Conservation (phyloP, 1,284 basidiomycete species). For the Boletus semigastroideus region DNA sequence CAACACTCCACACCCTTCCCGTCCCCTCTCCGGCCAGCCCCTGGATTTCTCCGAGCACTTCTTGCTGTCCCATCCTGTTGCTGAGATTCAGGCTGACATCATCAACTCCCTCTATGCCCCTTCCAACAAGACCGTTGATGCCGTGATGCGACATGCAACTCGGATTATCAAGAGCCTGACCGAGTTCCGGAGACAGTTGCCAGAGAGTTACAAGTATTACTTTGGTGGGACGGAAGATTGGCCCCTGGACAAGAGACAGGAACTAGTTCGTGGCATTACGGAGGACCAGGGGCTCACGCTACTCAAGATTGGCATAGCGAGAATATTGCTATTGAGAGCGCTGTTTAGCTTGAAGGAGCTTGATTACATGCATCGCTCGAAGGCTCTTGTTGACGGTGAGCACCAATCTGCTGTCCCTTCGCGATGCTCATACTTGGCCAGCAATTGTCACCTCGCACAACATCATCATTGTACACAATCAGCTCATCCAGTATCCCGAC, state of each 20-base stretch:
- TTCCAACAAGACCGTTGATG: conserved; percentile 60
- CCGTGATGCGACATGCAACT: conserved; percentile 70
- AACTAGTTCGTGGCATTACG: conserved; percentile 69
- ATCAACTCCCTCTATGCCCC: conserved; percentile 80
- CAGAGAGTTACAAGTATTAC: conserved; percentile 67
- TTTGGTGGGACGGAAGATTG: conserved; percentile 74
- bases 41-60: conserved; percentile 67
- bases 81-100: conserved; percentile 81
- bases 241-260: conserved; percentile 58
- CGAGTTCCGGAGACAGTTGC: conserved; percentile 62
- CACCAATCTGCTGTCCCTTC: neutral
- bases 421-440: conserved; percentile 30
- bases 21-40: conserved; percentile 41
- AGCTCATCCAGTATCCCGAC: conserved; percentile 77
- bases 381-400: conserved; percentile 73
- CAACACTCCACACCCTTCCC: conserved; percentile 69
- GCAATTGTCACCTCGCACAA: conserved; percentile 83
- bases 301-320: conserved; percentile 76
- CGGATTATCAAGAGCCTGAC: conserved; percentile 74
- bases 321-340: conserved; percentile 71
- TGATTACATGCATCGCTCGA: conserved; percentile 57
- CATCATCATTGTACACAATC: conserved; percentile 76
- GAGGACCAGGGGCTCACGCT: conserved; percentile 78
- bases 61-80: conserved; percentile 63
- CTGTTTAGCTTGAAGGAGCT: conserved; percentile 74